These are phyloP conservation scores for Tagetes patula DNA, from an alignment of 129 eudicot species.

Conservation along the genomic window DNA sequence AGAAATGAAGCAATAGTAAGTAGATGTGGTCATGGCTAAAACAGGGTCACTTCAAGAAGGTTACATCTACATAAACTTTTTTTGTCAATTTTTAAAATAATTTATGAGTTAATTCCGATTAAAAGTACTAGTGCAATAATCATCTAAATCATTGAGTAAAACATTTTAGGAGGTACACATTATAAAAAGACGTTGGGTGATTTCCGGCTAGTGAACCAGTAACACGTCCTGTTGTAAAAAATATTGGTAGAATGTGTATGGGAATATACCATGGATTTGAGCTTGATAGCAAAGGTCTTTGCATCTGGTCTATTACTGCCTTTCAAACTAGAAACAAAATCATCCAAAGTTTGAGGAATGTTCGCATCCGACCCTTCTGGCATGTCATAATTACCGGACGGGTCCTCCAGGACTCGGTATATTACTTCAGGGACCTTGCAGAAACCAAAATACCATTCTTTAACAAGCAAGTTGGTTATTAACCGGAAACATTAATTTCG, in stretches of 20 bases:
- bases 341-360: slow-evolving; percentile 72
- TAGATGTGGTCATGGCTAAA: background rate
- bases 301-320: slow-evolving; percentile 64
- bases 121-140: background rate
- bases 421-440: slow-evolving; percentile 87
- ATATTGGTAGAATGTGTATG: background rate
- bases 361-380: slow-evolving; percentile 46
- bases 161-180: background rate
- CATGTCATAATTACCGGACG: slow-evolving; percentile 37
- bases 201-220: background rate
- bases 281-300: slow-evolving; percentile 76
- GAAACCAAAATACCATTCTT: slow-evolving; percentile 12
- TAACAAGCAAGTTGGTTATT: background rate
- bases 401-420: slow-evolving; percentile 79
- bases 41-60: background rate
- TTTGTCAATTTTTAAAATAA: background rate
- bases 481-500: background rate
- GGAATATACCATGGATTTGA: slow-evolving; percentile 71
- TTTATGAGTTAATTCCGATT: background rate
- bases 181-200: background rate
- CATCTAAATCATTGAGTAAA: background rate
- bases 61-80: background rate
- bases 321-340: slow-evolving; percentile 66
- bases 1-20: background rate
- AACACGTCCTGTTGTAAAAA: too few relatives aligned